Evolutionary conservation across 1,139 yeast genomes (phyloP).

Genomic region (Pichia sp.): DNA sequence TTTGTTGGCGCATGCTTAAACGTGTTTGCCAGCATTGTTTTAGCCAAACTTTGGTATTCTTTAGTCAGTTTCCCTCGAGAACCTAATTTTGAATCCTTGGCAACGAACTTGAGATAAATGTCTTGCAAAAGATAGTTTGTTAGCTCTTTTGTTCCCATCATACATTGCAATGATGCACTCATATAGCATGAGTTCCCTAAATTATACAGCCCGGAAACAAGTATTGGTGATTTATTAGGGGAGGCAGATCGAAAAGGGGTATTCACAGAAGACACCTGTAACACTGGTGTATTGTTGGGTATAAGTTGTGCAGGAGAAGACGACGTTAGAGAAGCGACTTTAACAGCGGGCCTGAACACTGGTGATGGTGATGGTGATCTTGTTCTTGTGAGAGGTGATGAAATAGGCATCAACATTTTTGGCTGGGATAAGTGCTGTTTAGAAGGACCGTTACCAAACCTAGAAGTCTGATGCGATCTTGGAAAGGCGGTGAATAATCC

Average conservation of each 20-base stretch:
- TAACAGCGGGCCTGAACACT: not conserved
- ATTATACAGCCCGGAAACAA: slow-evolving; percentile 62
- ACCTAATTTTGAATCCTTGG: slow-evolving; percentile 71
- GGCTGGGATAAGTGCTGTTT: not conserved
- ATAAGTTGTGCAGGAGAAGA: not conserved
- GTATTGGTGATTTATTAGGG: slow-evolving; percentile 14
- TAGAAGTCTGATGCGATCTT: not conserved
- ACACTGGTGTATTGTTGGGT: not conserved
- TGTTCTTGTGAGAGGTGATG: not conserved
- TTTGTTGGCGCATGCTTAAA: slow-evolving; percentile 22
- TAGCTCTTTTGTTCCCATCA: slow-evolving; percentile 47
- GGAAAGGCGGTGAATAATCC: not conserved
- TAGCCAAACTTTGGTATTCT: slow-evolving; percentile 63
- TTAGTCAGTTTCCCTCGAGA: slow-evolving; percentile 78
- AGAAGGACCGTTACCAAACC: not conserved
- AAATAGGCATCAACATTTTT: not conserved
- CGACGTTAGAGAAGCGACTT: not conserved
- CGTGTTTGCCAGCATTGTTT: slow-evolving; percentile 49
- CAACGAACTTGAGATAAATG: slow-evolving; percentile 67
- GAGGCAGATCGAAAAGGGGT: slow-evolving; percentile 2
- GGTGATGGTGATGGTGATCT: slow-evolving; percentile 7
- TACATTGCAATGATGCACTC: slow-evolving; percentile 62
- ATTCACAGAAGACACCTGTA: not conserved
- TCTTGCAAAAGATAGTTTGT: slow-evolving; percentile 45
- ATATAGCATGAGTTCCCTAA: slow-evolving; percentile 72